A percentile compares a stretch with the other conserved stretches of the same genome.
Conservation (phyloP, 2,329 filamentous ascomycete genomes). For the Dactylellina cionopaga region DNA sequence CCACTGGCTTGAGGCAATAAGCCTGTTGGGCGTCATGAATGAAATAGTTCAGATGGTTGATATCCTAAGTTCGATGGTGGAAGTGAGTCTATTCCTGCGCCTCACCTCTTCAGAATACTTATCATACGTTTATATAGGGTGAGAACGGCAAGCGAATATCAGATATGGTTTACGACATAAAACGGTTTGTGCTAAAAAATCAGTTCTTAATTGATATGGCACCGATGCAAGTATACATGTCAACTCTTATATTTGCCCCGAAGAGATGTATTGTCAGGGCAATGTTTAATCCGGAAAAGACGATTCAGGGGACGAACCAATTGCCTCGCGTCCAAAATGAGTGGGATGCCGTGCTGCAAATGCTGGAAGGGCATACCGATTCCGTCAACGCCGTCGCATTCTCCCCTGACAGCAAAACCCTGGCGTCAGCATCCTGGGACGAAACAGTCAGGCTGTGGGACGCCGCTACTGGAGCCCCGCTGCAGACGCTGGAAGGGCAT, state of each 20-base stretch:
- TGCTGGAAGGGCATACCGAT: neutral
- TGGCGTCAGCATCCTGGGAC: too few species aligned
- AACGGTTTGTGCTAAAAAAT: slow-evolving; percentile 14
- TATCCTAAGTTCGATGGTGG: neutral
- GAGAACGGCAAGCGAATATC: neutral
- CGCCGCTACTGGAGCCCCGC: too few species aligned
- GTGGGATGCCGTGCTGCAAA: slow-evolving; percentile 8
- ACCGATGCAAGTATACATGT: slow-evolving; percentile 13
- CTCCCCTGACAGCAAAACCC: too few species aligned
- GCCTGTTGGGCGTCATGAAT: slow-evolving; percentile 56
- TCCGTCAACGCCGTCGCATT: too few species aligned
- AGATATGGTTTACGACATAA: slow-evolving; percentile 6
- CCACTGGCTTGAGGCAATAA: slow-evolving; percentile 60
- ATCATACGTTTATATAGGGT: neutral
- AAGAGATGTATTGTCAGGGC: slow-evolving; percentile 5
- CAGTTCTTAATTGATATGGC: neutral
- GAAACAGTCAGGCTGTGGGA: too few species aligned
- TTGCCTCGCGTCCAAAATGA: neutral
- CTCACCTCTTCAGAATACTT: neutral
- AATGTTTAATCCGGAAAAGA: neutral
- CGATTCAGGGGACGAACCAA: too few species aligned
- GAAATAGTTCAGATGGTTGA: slow-evolving; percentile 44
- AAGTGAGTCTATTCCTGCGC: too few species aligned
- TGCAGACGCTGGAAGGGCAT: too few species aligned
- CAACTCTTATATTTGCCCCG: slow-evolving; percentile 4